phyloP scores from a whole-genome alignment of 2,329 filamentous ascomycete species.

The Verticillium dahliae region DNA sequence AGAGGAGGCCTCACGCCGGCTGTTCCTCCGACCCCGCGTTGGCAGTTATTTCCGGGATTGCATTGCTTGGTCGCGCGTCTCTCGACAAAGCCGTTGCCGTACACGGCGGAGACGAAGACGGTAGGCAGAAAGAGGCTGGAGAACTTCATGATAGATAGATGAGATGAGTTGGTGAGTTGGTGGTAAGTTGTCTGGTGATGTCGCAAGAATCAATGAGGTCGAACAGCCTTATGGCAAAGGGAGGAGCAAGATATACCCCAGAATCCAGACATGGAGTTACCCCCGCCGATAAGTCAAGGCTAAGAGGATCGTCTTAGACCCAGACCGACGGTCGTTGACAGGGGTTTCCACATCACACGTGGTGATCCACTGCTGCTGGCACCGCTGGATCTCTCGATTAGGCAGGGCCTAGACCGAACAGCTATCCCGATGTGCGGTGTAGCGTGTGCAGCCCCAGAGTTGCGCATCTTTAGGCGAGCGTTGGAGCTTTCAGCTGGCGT shows the following conservation, averaged over 20 bases:
- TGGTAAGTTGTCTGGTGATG: too few relatives aligned
- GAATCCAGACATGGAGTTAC: background rate
- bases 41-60: slow-evolving; percentile 5
- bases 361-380: background rate
- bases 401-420: background rate
- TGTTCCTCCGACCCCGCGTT: slow-evolving; percentile 2
- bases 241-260: background rate
- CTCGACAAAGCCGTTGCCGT: background rate
- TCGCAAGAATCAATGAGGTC: too few relatives aligned
- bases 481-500: background rate
- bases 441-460: background rate
- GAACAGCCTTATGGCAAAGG: background rate
- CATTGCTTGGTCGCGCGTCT: background rate
- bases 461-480: background rate
- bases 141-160: background rate
- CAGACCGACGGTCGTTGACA: background rate
- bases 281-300: background rate
- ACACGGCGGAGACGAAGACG: background rate
- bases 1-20: background rate
- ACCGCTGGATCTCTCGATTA: background rate
- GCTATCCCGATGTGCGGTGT: background rate
- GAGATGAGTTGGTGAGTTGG: background rate
- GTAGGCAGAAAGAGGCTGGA: background rate
- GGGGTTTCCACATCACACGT: background rate
- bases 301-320: background rate